Conservation (phyloP, 441 rosid genomes). For the Euphorbia corollata region DNA sequence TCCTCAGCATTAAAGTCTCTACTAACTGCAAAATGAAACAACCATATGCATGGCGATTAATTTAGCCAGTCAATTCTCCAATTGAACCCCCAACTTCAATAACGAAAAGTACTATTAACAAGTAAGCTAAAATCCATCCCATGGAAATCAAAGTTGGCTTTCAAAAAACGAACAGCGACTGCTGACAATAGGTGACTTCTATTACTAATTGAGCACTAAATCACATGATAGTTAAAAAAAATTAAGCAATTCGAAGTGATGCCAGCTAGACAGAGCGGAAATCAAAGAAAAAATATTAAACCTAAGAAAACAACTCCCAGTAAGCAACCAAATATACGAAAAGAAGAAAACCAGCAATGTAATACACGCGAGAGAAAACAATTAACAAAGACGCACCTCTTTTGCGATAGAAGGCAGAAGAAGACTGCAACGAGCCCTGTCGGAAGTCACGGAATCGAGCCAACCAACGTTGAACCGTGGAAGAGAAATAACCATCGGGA, state of each 20-base stretch:
- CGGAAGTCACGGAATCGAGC: conserved; percentile 62
- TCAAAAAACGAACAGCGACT: neutral
- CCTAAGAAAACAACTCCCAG: neutral
- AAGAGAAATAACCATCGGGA: conserved; percentile 52
- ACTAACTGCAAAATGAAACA: conserved; percentile 41
- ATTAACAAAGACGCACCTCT: conserved; percentile 36
- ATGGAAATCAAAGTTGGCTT: neutral
- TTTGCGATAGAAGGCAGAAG: conserved; percentile 60
- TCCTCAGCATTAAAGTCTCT: conserved; percentile 61
- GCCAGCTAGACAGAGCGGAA: neutral
- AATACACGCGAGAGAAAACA: neutral
- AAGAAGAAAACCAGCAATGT: neutral
- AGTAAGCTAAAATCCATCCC: neutral
- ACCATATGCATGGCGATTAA: neutral
- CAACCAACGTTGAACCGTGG: conserved; percentile 49
- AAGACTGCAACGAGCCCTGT: conserved; percentile 60
- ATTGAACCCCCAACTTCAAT: neutral
- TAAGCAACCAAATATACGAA: too few relatives aligned
- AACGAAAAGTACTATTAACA: neutral
- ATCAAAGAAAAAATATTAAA: neutral
- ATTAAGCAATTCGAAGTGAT: neutral
- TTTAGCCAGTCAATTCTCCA: neutral
- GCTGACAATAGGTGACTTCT: neutral
- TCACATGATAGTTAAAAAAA: too few relatives aligned
- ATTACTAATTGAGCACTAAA: neutral